Percentiles rank a stretch among this genome's conserved stretches.
Conservation (phyloP, 2,329 filamentous ascomycete genomes). For the Graphilbum fragrans region DNA sequence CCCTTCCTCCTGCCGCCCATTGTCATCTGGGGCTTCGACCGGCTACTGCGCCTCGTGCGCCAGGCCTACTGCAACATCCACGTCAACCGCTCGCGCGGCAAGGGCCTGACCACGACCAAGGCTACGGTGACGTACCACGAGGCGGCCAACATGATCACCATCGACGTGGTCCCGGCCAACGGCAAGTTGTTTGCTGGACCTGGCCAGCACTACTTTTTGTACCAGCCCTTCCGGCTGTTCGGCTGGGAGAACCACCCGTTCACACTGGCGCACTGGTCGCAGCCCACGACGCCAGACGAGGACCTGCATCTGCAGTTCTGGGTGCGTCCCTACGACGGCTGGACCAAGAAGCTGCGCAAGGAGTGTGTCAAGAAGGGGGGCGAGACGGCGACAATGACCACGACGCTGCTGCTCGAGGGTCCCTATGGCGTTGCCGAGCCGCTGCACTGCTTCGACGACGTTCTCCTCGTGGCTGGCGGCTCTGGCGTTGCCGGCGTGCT, state of each 20-base stretch:
- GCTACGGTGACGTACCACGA: slow-evolving; percentile 1
- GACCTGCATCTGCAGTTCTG: slow-evolving; percentile 8
- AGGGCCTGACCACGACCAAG: background rate
- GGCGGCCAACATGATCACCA: slow-evolving; percentile 1
- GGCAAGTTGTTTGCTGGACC: slow-evolving; percentile 13
- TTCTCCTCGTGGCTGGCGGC: slow-evolving; percentile 11
- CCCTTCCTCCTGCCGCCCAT: slow-evolving; percentile 8
- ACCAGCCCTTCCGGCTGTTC: slow-evolving; percentile 23
- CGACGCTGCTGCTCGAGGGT: slow-evolving; percentile 10
- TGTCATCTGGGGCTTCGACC: slow-evolving; percentile 12
- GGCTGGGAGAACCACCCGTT: slow-evolving; percentile 39
- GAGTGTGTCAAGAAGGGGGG: slow-evolving; percentile 7
- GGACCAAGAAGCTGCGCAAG: slow-evolving; percentile 9
- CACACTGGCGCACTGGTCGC: slow-evolving; percentile 22
- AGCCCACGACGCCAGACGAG: no score
- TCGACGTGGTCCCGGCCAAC: slow-evolving; percentile 1
- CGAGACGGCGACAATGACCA: background rate
- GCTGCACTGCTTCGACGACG: slow-evolving; percentile 8
- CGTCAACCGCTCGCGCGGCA: slow-evolving; percentile 3
- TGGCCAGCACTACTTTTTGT: slow-evolving; percentile 32
- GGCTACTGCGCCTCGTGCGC: slow-evolving; percentile 24
- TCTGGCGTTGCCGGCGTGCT: slow-evolving; percentile 10
- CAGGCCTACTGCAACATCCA: slow-evolving; percentile 26
- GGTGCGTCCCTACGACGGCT: slow-evolving; percentile 11
- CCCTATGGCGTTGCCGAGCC: slow-evolving; percentile 11